Percentiles rank a stretch among this genome's conserved stretches.
These are phyloP conservation scores for Candida mattraensis DNA, from an alignment of 805 yeast species.

Conservation along the genomic window DNA sequence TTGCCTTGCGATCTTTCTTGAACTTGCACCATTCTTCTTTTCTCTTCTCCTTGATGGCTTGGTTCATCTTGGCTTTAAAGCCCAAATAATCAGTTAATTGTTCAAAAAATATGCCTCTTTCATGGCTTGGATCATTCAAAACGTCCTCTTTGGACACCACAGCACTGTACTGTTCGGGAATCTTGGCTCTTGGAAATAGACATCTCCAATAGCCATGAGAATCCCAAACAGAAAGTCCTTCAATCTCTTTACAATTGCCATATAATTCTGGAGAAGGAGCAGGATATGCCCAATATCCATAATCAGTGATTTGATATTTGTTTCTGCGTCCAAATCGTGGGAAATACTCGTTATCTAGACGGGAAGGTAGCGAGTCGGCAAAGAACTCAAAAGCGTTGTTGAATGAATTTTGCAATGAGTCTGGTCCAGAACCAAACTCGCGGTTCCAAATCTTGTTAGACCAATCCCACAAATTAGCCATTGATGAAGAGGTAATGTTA, in stretches of 20 bases:
- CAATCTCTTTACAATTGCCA: slow-evolving; percentile 57
- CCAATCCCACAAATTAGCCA: slow-evolving; percentile 15
- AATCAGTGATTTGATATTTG: slow-evolving; percentile 11
- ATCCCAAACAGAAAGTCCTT: slow-evolving; percentile 84
- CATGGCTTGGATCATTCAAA: slow-evolving; percentile 37
- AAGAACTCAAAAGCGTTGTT: slow-evolving; percentile 1
- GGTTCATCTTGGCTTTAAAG: slow-evolving; percentile 62
- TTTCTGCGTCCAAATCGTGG: slow-evolving; percentile 4
- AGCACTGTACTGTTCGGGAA: slow-evolving; percentile 32
- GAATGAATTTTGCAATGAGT: background rate
- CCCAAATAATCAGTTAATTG: slow-evolving; percentile 63
- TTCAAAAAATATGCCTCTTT: slow-evolving; percentile 61
- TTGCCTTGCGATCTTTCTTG: slow-evolving; percentile 24
- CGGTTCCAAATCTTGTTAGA: slow-evolving; percentile 7
- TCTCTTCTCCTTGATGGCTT: slow-evolving; percentile 41
- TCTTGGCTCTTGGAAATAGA: slow-evolving; percentile 62
- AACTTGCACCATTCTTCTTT: slow-evolving; percentile 23
- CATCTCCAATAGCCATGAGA: slow-evolving; percentile 86
- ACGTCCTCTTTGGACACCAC: slow-evolving; percentile 61
- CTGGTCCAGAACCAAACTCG: background rate
- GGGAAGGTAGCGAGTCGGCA: slow-evolving; percentile 7
- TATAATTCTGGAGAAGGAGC: slow-evolving; percentile 46
- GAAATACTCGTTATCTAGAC: slow-evolving; percentile 7
- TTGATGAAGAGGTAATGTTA: slow-evolving; percentile 19
- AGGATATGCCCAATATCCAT: slow-evolving; percentile 29